These are phyloP conservation scores for Clonostachys rosea DNA, from an alignment of 2,329 filamentous ascomycete species.

Conservation along the genomic window DNA sequence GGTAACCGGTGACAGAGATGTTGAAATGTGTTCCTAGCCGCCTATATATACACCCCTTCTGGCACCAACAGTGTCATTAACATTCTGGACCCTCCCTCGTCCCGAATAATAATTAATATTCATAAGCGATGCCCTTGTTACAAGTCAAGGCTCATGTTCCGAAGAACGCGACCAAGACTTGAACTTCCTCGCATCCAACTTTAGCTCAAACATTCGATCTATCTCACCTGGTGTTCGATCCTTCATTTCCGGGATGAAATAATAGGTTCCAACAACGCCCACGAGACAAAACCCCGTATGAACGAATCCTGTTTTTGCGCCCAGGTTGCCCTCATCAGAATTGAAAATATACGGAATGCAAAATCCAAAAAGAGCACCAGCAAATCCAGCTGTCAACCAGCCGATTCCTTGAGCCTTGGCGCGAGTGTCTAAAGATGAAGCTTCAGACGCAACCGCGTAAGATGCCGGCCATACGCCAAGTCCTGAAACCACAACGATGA, in stretches of 20 bases:
- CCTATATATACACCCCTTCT: too few species aligned
- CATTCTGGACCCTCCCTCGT: too few species aligned
- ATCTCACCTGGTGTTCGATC: slow-evolving; percentile 40
- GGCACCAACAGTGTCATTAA: too few species aligned
- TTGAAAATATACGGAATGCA: slow-evolving; percentile 39
- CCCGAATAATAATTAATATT: too few species aligned
- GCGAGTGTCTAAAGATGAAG: slow-evolving; percentile 34
- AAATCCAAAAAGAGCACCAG: slow-evolving; percentile 35
- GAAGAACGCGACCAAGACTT: not conserved
- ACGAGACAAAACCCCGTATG: slow-evolving; percentile 27
- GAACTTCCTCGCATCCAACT: slow-evolving; percentile 18
- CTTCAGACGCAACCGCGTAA: slow-evolving; percentile 34
- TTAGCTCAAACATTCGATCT: slow-evolving; percentile 29
- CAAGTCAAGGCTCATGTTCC: too few species aligned
- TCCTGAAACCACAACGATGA: slow-evolving; percentile 33
- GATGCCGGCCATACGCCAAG: slow-evolving; percentile 35
- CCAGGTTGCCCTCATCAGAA: slow-evolving; percentile 23
- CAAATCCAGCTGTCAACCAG: slow-evolving; percentile 31
- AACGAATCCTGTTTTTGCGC: slow-evolving; percentile 33
- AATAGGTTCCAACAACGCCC: slow-evolving; percentile 30
- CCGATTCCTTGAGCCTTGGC: slow-evolving; percentile 36
- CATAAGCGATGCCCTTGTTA: too few species aligned
- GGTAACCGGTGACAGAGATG: too few species aligned
- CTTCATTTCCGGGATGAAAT: slow-evolving; percentile 48
- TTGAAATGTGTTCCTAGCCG: too few species aligned